Evolutionary conservation across 1,284 basidiomycete genomes (phyloP).

Genomic region (Pholiota adiposa): DNA sequence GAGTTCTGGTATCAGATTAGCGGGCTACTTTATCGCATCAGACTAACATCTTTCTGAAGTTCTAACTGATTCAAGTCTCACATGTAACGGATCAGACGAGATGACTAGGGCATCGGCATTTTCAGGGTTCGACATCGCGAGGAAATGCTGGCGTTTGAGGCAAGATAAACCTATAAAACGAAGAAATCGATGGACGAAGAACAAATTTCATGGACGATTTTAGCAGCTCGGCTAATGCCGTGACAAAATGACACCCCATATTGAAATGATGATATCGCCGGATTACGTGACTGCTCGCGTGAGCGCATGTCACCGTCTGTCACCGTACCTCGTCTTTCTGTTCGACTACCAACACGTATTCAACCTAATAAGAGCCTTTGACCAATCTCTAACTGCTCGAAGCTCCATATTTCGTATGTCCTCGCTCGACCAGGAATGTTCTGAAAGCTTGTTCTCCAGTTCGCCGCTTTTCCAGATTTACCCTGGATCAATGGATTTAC

Average conservation of each 20-base stretch:
- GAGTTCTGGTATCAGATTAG: constrained; percentile 81
- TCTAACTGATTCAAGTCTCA: constrained; percentile 29
- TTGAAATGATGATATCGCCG: too few species aligned
- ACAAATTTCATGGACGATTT: neutral
- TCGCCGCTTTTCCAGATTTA: neutral
- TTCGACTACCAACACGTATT: neutral
- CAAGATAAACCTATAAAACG: neutral
- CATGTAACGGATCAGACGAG: constrained; percentile 54
- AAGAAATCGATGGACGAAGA: constrained; percentile 1
- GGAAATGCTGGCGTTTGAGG: neutral
- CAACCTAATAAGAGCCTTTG: neutral
- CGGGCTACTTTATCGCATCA: constrained; percentile 54
- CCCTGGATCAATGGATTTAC: too few species aligned
- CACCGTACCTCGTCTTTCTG: neutral
- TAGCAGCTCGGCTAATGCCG: constrained; percentile 2
- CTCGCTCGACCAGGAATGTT: neutral
- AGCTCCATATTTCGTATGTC: neutral
- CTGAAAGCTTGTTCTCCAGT: neutral
- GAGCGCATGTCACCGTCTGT: neutral
- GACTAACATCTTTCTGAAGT: neutral
- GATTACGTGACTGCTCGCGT: constrained; percentile 1
- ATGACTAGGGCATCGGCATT: constrained; percentile 37
- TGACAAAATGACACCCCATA: constrained; percentile 1
- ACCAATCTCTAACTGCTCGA: neutral
- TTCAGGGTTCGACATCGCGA: constrained; percentile 20